These are phyloP conservation scores for Caryopteris hybrid DNA, from an alignment of 305 asterid genomes.

Conservation along the genomic window DNA sequence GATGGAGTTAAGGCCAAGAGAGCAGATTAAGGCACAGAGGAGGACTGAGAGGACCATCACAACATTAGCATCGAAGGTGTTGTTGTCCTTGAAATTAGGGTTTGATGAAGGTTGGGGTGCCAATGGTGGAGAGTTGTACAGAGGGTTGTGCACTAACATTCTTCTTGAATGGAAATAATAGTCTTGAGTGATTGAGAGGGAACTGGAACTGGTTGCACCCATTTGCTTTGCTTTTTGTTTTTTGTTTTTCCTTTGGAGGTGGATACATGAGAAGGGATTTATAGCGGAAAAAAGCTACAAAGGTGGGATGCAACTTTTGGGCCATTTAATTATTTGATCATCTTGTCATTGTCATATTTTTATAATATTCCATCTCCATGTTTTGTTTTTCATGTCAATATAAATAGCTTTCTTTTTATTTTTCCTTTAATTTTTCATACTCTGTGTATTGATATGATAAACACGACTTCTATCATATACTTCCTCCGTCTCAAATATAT, in stretches of 20 bases:
- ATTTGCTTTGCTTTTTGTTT: conserved; percentile 1
- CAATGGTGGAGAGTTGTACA: conserved; percentile 18
- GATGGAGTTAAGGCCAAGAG: conserved; percentile 72
- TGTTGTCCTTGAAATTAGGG: neutral
- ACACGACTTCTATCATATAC: too few relatives aligned
- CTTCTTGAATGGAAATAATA: conserved; percentile 32
- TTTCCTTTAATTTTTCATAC: neutral
- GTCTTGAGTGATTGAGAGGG: conserved; percentile 7
- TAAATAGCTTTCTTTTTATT: neutral
- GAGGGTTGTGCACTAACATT: conserved; percentile 29
- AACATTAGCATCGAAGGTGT: conserved; percentile 67
- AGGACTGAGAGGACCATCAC: conserved; percentile 78
- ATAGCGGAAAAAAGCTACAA: conserved; percentile 12
- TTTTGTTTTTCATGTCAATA: too few relatives aligned
- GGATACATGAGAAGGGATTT: conserved; percentile 20
- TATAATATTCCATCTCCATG: neutral
- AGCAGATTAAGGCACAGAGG: conserved; percentile 74
- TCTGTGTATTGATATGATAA: too few relatives aligned
- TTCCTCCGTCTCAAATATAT: too few relatives aligned
- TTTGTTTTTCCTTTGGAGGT: conserved; percentile 3
- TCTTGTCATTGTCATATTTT: neutral
- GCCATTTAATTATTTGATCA: conserved; percentile 12
- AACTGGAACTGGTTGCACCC: conserved; percentile 17
- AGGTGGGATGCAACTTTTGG: conserved; percentile 25
- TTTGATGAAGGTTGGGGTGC: conserved; percentile 23